Evolutionary conservation across 2,329 filamentous ascomycete species (phyloP).

Genomic region (Furcasterigmium sp.): DNA sequence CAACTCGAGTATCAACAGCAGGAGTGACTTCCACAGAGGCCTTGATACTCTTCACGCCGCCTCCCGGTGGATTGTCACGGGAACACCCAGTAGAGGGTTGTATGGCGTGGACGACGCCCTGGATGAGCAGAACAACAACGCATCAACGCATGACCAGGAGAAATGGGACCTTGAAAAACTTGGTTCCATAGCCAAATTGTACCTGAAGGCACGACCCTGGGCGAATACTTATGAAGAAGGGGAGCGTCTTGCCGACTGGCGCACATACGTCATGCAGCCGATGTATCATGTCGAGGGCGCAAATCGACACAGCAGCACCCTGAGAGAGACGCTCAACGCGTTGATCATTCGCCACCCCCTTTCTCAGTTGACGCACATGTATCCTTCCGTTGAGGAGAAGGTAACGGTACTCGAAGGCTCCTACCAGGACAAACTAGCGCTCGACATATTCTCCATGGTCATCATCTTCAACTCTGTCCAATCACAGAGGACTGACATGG

Average conservation of each 20-base stretch:
- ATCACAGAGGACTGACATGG: conserved; percentile 74
- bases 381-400: conserved; percentile 70
- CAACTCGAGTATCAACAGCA: conserved; percentile 49
- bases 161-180: conserved; percentile 61
- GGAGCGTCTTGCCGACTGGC: conserved; percentile 62
- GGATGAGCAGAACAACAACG: background rate
- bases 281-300: conserved; percentile 43
- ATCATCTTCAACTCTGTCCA: conserved; percentile 84
- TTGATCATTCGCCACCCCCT: conserved; percentile 77
- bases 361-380: conserved; percentile 60
- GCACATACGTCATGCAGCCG: conserved; percentile 62
- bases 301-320: conserved; percentile 53
- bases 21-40: conserved; percentile 48
- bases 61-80: conserved; percentile 82
- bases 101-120: conserved; percentile 53
- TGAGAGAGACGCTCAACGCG: conserved; percentile 67
- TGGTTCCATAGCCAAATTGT: conserved; percentile 61
- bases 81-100: conserved; percentile 80
- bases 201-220: conserved; percentile 76
- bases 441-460: conserved; percentile 81
- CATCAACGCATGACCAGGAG: conserved; percentile 37
- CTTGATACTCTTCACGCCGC: conserved; percentile 57
- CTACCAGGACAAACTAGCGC: conserved; percentile 75
- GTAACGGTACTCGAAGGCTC: conserved; percentile 73
- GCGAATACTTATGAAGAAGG: conserved; percentile 50